Base-by-base conservation (phyloP, 2,329 filamentous ascomycete genomes). In the Aspergillus fumigatiaffinis region DNA sequence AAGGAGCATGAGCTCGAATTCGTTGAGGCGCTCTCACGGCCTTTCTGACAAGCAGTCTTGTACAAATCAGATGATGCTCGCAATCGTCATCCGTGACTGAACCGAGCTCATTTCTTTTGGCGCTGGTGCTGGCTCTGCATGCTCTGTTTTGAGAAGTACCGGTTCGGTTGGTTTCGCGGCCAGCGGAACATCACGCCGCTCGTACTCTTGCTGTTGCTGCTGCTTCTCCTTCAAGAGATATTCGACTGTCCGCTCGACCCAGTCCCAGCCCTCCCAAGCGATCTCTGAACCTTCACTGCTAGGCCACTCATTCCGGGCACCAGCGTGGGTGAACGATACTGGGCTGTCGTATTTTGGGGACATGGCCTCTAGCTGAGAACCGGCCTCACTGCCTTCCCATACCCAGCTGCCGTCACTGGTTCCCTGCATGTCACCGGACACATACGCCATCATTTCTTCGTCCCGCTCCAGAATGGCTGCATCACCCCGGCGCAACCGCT, bases 401-500 rank as follows among this genome's bases (percentile, higher is more conserved):
- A 92, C 84, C 93, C 93, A 97, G 12, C 87, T 87, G 38, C 85
- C 85, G 53, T 92, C 88, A 0, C 82, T 80, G n/a, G 83, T 86
- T 1, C 88, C 89, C 74, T 97, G 93, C 67, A 95, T 80, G 74
- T 97, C 94, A 0, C 88, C 90, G 29, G 90, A 93, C 1, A 90
- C 86, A 66, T 96, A 96, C 0, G 87, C 90, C 28, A 97, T 77
- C 64, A 97, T 83, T 71, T 97, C 93, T 70, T 97, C 92, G 67
- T 99, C 92, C 3, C 81, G 79, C 49, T 86, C 83, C 1, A 84
- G 68, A 29, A 72, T 72, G 2, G 66, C 67, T 0, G 71, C 63
- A 1, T 74, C 72, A 17, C 76, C 74, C 25, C 72, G 77, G 10
- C 79, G 80, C 20, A 81, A 65, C 41, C 83, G 83, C 35, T 84